phyloP scores from a whole-genome alignment of 257 asterid species.

The Plantago ovata region DNA sequence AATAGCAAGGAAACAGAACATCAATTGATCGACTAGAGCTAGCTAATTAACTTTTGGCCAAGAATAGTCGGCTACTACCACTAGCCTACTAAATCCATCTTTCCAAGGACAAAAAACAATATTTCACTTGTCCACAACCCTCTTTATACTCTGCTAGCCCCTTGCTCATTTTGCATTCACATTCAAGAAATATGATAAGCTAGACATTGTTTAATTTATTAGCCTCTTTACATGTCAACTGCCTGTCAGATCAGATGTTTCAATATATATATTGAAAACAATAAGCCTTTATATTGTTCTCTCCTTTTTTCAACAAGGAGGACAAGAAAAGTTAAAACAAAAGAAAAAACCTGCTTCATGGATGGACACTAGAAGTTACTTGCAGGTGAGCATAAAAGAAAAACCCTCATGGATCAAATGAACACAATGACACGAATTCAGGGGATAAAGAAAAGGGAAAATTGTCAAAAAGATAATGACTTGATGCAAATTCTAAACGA shows the following conservation, averaged over 20 bases:
- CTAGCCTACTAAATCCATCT: no score
- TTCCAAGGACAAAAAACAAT: not conserved
- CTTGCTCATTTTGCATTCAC: no score
- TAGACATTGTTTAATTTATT: not conserved
- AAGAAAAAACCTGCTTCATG: not conserved
- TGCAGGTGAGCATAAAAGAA: not conserved
- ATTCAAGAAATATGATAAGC: not conserved
- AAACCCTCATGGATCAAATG: no score
- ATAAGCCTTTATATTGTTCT: not conserved
- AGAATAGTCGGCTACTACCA: no score
- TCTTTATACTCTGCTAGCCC: no score
- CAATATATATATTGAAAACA: not conserved
- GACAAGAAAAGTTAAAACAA: no score
- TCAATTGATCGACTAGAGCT: no score
- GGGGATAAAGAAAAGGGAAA: not conserved
- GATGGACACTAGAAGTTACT: not conserved
- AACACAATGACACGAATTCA: not conserved
- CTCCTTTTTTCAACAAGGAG: no score
- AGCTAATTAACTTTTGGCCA: no score
- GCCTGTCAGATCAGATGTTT: not conserved
- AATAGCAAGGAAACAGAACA: no score
- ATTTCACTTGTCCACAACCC: not conserved
- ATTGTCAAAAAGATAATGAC: not conserved
- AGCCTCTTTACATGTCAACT: conserved; percentile 5
- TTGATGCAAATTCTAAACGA: not conserved